phyloP scores from a whole-genome alignment of 2,329 filamentous ascomycete genomes.

The Botryotinia convoluta region DNA sequence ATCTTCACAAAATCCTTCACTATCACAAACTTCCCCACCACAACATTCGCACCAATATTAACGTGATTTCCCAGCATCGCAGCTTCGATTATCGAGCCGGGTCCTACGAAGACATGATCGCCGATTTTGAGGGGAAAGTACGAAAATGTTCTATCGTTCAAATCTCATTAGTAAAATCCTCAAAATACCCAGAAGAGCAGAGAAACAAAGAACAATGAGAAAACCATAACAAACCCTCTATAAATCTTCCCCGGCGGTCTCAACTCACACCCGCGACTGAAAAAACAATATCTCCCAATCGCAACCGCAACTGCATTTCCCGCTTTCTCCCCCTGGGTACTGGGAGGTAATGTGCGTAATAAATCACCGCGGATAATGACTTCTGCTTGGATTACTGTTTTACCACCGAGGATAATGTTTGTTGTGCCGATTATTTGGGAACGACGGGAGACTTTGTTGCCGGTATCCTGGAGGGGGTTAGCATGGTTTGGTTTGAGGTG shows the following conservation, averaged over 20 bases:
- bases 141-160: slow-evolving; percentile 53
- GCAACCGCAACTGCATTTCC: slow-evolving; percentile 61
- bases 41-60: slow-evolving; percentile 73
- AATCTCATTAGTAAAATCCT: background rate
- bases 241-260: slow-evolving; percentile 81
- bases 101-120: slow-evolving; percentile 89
- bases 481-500: slow-evolving; percentile 4
- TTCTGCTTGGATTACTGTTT: slow-evolving; percentile 92
- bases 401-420: slow-evolving; percentile 96
- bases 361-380: slow-evolving; percentile 93
- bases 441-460: slow-evolving; percentile 95
- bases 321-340: slow-evolving; percentile 38
- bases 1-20: slow-evolving; percentile 92
- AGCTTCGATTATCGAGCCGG: slow-evolving; percentile 73
- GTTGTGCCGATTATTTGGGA: slow-evolving; percentile 91
- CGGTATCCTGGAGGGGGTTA: slow-evolving; percentile 68
- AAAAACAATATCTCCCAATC: slow-evolving; percentile 88
- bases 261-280: slow-evolving; percentile 74
- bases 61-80: slow-evolving; percentile 83
- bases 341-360: slow-evolving; percentile 53
- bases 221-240: slow-evolving; percentile 54
- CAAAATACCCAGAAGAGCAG: background rate
- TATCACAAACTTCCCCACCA: slow-evolving; percentile 82
- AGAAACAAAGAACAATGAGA: slow-evolving; percentile 18
- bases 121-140: slow-evolving; percentile 91